Percentiles rank a stretch among this genome's conserved stretches.
Evolutionary conservation across 2,329 filamentous ascomycete species (phyloP).

Genomic region (Colletotrichum camelliae): DNA sequence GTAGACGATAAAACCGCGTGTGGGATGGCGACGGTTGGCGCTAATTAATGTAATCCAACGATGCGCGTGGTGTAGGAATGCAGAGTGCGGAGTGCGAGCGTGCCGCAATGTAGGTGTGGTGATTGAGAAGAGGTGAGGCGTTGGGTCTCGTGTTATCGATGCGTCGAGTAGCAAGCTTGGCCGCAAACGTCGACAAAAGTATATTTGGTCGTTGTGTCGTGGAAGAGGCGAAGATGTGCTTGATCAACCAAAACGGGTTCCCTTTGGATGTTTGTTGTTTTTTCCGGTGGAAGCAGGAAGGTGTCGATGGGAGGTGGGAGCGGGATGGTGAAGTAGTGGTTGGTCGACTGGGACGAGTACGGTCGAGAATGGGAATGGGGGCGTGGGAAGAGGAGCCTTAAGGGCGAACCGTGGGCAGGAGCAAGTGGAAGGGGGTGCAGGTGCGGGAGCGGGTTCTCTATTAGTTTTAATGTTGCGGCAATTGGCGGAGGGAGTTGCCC

Average conservation of each 20-base stretch:
- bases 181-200: not conserved
- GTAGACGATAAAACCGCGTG: not conserved
- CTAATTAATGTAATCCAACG: not conserved
- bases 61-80: not conserved
- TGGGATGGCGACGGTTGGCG: not conserved
- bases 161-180: constrained; percentile 1
- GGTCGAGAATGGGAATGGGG: not conserved
- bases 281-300: not conserved
- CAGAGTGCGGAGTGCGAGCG: not conserved
- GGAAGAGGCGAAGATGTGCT: not conserved
- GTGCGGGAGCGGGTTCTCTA: constrained; percentile 5
- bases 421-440: not conserved
- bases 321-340: constrained; percentile 1
- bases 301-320: not conserved
- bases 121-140: not conserved
- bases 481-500: constrained; percentile 13
- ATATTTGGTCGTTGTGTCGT: not conserved
- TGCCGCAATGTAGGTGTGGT: not conserved
- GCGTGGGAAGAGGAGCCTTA: constrained; percentile 3
- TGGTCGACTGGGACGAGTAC: not conserved
- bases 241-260: not conserved
- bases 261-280: not conserved
- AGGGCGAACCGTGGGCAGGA: not conserved
- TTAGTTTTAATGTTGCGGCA: constrained; percentile 22
- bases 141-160: constrained; percentile 13